These are phyloP conservation scores for Pseudocercospora fijiensis DNA, from an alignment of 2,329 filamentous ascomycete genomes.

Conservation along the genomic window DNA sequence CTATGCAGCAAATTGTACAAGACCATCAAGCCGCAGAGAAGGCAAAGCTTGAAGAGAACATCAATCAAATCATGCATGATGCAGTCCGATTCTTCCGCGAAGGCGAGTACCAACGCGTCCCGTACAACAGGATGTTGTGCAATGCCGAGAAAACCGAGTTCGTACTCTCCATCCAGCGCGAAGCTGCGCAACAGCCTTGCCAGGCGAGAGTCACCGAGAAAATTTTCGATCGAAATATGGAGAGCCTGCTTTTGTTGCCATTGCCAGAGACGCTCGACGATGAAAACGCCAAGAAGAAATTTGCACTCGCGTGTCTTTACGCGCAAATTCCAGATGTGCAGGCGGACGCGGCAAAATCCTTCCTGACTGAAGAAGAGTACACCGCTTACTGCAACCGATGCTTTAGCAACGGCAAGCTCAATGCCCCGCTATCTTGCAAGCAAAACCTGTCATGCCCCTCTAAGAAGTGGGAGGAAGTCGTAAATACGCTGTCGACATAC, in stretches of 20 bases:
- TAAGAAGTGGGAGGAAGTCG: not conserved
- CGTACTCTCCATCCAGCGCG: not conserved
- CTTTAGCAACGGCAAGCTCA: not conserved
- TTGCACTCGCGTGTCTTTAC: not conserved
- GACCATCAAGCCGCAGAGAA: not conserved
- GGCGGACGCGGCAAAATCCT: constrained; percentile 6
- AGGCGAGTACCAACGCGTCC: not conserved
- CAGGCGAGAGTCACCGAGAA: not conserved
- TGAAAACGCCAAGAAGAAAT: not conserved
- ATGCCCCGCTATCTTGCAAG: not conserved
- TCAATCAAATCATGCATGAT: not conserved
- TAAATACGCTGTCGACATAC: not conserved
- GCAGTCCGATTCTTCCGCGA: not conserved
- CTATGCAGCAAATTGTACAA: not conserved
- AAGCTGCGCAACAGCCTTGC: not conserved
- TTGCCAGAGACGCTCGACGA: not conserved
- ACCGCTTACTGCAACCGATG: not conserved
- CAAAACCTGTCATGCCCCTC: not conserved
- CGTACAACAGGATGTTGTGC: not conserved
- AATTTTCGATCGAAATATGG: not conserved
- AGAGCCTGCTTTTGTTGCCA: not conserved
- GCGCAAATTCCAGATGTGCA: constrained; percentile 6
- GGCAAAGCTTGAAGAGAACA: not conserved
- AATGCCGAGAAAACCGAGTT: not conserved
- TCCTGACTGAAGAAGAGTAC: constrained; percentile 3